Evolutionary conservation across 2,329 filamentous ascomycete genomes (phyloP).

Genomic region (Anthostomella pinea): DNA sequence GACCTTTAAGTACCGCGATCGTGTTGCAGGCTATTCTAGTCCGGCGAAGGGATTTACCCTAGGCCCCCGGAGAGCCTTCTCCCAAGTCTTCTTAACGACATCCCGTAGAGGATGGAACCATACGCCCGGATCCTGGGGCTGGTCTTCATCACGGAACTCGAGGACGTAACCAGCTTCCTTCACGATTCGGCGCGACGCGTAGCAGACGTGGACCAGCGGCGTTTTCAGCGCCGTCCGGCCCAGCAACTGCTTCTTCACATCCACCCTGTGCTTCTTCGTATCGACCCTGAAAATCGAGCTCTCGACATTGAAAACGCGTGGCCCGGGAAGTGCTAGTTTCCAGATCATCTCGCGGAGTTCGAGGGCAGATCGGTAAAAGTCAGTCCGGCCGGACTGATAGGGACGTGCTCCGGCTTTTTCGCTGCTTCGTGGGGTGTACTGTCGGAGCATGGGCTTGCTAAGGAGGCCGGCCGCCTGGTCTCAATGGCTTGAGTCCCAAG

Average conservation of each 20-base stretch:
- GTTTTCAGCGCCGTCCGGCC: slow-evolving; percentile 21
- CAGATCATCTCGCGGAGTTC: slow-evolving; percentile 30
- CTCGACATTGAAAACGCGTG: slow-evolving; percentile 23
- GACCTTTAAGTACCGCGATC: too few species aligned
- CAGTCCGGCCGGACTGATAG: slow-evolving; percentile 3
- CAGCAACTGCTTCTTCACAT: slow-evolving; percentile 25
- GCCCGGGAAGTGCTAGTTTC: slow-evolving; percentile 23
- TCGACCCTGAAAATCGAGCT: too few species aligned
- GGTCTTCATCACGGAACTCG: slow-evolving; percentile 26
- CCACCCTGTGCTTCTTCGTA: too few species aligned
- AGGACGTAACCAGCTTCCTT: slow-evolving; percentile 24
- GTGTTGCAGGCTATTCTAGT: too few species aligned
- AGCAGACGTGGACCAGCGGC: slow-evolving; percentile 27
- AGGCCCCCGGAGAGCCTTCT: too few species aligned
- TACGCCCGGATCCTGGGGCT: slow-evolving; percentile 25
- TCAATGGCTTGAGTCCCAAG: too few species aligned
- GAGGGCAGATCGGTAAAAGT: slow-evolving; percentile 24
- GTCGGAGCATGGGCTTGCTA: too few species aligned
- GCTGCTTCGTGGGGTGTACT: too few species aligned
- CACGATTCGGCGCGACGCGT: slow-evolving; percentile 26
- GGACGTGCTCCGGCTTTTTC: slow-evolving; percentile 17
- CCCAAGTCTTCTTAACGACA: slow-evolving; percentile 23
- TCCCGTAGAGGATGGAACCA: slow-evolving; percentile 27
- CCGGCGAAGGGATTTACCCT: too few species aligned
- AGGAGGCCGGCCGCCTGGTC: too few species aligned